These are phyloP conservation scores for Exophiala phaeomuriformis DNA, from an alignment of 2,329 filamentous ascomycete genomes.

Conservation along the genomic window DNA sequence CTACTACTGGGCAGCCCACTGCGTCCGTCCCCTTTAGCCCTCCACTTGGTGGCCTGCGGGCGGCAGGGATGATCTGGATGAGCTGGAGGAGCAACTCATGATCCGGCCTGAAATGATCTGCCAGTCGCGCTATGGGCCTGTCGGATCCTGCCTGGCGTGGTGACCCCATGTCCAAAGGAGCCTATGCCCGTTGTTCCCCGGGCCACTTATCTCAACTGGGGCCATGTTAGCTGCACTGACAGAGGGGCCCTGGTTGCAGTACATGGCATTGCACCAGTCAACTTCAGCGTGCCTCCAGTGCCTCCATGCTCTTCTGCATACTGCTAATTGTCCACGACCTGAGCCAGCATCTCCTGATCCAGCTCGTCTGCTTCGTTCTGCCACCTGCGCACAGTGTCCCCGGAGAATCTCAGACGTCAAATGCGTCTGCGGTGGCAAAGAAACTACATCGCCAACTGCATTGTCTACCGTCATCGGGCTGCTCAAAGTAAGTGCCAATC, in stretches of 20 bases:
- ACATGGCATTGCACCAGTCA: neutral
- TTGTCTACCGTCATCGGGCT: neutral
- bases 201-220: constrained; percentile 5
- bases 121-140: neutral
- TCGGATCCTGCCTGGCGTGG: neutral
- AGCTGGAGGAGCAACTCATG: neutral
- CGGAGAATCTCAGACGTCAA: no score
- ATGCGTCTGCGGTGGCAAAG: neutral
- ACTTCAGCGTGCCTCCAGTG: neutral
- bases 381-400: neutral
- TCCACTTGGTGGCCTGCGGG: neutral
- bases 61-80: neutral
- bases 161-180: neutral
- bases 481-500: neutral
- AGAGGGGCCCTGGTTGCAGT: neutral
- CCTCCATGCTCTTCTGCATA: neutral
- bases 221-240: neutral
- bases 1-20: neutral
- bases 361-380: neutral
- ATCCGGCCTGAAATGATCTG: neutral
- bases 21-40: neutral
- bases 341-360: neutral
- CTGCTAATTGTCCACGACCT: neutral
- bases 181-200: constrained; percentile 3
- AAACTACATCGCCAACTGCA: neutral